A percentile compares a stretch with the other conserved stretches of the same genome.
These are phyloP conservation scores for Heterobasidion occidentale DNA, from an alignment of 1,284 basidiomycete species.

Conservation along the genomic window DNA sequence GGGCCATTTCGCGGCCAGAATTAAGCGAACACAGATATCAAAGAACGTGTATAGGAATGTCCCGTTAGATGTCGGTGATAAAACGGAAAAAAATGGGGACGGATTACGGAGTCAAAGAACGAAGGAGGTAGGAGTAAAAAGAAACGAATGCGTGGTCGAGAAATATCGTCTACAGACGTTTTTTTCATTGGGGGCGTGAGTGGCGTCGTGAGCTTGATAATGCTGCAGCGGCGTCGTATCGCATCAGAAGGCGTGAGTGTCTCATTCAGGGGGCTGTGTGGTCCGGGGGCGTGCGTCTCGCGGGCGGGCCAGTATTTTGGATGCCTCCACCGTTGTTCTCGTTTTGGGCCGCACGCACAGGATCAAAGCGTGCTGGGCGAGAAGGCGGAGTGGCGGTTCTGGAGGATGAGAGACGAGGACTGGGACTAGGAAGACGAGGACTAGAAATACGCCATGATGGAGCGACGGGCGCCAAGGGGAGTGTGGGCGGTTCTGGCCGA, in stretches of 20 bases:
- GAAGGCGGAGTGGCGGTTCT: background rate
- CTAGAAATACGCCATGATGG: conserved; percentile 5
- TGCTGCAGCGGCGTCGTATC: background rate
- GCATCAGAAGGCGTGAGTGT: background rate
- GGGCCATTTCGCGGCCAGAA: too few relatives aligned
- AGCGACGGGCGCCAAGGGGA: background rate
- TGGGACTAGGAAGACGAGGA: background rate
- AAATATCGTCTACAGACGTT: background rate
- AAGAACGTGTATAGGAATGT: too few relatives aligned
- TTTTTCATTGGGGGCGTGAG: background rate
- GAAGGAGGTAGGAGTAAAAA: background rate
- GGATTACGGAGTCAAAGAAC: background rate
- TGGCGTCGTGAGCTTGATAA: background rate
- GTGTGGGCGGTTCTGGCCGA: background rate
- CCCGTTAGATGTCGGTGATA: too few relatives aligned
- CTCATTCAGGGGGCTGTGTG: background rate
- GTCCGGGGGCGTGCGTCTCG: background rate
- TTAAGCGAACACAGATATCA: too few relatives aligned
- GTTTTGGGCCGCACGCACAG: conserved; percentile 12
- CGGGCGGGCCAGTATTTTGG: too few relatives aligned
- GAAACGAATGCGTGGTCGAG: background rate
- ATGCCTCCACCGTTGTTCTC: conserved; percentile 1
- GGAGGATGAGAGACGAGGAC: background rate
- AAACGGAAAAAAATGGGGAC: background rate
- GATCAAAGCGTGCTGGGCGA: conserved; percentile 11